A percentile compares a stretch with the other conserved stretches of the same genome.
Evolutionary conservation across 768 basidiomycete genomes (phyloP).

Genomic region (Pleurotus giganteus): DNA sequence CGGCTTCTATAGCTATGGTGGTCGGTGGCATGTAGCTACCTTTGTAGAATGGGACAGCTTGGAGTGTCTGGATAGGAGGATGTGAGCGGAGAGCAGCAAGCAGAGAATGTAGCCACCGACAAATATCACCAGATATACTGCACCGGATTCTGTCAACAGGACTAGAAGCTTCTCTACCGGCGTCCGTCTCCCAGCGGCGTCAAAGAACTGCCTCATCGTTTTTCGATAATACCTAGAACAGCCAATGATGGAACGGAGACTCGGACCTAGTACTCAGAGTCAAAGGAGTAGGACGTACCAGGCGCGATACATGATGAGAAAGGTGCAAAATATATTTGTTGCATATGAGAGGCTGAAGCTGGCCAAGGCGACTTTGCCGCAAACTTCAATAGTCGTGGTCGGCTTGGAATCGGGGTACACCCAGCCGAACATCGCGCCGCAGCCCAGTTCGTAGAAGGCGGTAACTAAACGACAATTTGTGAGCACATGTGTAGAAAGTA

Average conservation of each 20-base stretch:
- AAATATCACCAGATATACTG: slow-evolving; percentile 25
- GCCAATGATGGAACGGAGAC: not conserved
- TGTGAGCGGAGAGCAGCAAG: not conserved
- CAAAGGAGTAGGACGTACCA: slow-evolving; percentile 15
- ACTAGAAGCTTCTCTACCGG: slow-evolving; percentile 26
- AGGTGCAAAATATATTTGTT: slow-evolving; percentile 27
- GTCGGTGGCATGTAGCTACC: slow-evolving; percentile 20
- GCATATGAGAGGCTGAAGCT: slow-evolving; percentile 28
- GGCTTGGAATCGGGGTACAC: slow-evolving; percentile 18
- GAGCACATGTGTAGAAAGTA: not conserved
- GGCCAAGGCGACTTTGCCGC: slow-evolving; percentile 23
- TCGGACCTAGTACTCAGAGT: too few relatives aligned
- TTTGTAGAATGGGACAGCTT: slow-evolving; percentile 28
- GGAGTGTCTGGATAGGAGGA: slow-evolving; percentile 20
- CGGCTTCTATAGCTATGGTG: slow-evolving; percentile 21
- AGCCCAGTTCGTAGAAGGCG: slow-evolving; percentile 28
- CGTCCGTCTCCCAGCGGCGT: slow-evolving; percentile 21
- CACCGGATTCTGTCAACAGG: slow-evolving; percentile 26
- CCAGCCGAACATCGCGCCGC: slow-evolving; percentile 24
- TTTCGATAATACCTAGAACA: slow-evolving; percentile 21
- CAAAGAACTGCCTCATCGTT: slow-evolving; percentile 22
- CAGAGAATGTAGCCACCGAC: slow-evolving; percentile 14
- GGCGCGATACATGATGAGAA: slow-evolving; percentile 24
- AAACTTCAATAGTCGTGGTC: slow-evolving; percentile 21
- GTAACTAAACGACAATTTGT: slow-evolving; percentile 15